These are phyloP conservation scores for Isatis lusitanica DNA, from an alignment of 441 rosid species.

Conservation along the genomic window DNA sequence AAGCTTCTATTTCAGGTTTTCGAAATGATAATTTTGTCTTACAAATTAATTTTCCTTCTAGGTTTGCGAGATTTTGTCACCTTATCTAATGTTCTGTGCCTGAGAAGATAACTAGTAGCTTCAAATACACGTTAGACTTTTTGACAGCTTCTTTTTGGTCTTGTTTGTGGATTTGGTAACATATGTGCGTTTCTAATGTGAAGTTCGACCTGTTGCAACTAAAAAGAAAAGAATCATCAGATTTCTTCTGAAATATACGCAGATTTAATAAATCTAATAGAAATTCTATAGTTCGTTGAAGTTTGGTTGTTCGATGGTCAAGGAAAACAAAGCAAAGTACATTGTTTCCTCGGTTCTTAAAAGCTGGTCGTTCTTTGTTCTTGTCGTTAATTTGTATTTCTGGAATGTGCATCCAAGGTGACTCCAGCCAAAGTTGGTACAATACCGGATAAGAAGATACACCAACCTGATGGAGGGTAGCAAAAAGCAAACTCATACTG, in stretches of 20 bases:
- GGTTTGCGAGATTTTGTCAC: not conserved
- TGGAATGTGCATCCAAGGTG: no score
- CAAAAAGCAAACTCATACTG: no score
- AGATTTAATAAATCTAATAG: not conserved
- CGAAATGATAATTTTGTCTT: slow-evolving; percentile 20
- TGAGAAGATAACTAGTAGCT: slow-evolving; percentile 8
- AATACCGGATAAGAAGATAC: no score
- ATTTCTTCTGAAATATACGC: not conserved
- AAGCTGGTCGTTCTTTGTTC: no score
- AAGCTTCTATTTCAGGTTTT: slow-evolving; percentile 19
- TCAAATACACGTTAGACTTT: not conserved
- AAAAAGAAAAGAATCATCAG: not conserved
- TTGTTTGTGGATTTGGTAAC: not conserved
- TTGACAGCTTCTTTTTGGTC: not conserved
- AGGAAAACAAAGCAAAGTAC: no score
- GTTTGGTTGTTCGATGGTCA: no score
- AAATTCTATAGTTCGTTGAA: no score
- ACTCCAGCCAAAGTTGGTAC: no score
- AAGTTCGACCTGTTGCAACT: not conserved
- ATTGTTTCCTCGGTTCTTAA: no score
- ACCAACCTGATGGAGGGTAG: no score
- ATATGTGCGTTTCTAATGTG: not conserved
- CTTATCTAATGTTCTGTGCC: not conserved
- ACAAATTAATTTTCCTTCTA: not conserved
- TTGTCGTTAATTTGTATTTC: no score